These are phyloP conservation scores for Sapria himalayana DNA, from an alignment of 345 rosid genomes.

Conservation along the genomic window DNA sequence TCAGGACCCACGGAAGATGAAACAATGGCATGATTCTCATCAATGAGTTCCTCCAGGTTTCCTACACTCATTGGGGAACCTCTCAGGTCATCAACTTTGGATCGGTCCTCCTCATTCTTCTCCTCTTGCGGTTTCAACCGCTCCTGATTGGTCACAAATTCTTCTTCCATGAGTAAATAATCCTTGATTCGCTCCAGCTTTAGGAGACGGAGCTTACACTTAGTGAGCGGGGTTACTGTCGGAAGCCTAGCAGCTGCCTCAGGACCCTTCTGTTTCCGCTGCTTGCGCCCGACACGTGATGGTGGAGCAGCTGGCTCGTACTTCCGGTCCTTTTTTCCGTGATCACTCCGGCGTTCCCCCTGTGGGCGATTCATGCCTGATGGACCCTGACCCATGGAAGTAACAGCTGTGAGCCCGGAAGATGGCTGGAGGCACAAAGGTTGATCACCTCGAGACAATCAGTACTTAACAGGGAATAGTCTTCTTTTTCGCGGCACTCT, in stretches of 20 bases:
- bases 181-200: conserved; percentile 84
- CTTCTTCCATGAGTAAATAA: conserved; percentile 84
- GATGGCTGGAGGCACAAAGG: too few species aligned
- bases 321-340: conserved; percentile 81
- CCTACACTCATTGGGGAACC: conserved; percentile 96
- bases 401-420: too few species aligned
- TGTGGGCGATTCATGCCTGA: conserved; percentile 62
- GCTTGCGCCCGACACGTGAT: conserved; percentile 71
- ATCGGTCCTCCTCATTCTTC: conserved; percentile 87
- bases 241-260: conserved; percentile 88
- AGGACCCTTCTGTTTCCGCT: conserved; percentile 71
- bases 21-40: conserved; percentile 92
- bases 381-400: conserved; percentile 89
- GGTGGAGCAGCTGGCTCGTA: conserved; percentile 90
- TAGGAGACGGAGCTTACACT: conserved; percentile 65
- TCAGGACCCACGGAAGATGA: conserved; percentile 90
- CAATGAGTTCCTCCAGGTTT: conserved; percentile 78
- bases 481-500: too few species aligned
- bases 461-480: too few species aligned
- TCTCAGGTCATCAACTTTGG: conserved; percentile 79
- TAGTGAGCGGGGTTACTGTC: conserved; percentile 55
- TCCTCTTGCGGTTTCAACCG: conserved; percentile 86
- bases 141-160: conserved; percentile 84
- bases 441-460: too few species aligned
- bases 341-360: conserved; percentile 53